These are phyloP conservation scores for Botrytis squamosa DNA, from an alignment of 2,329 filamentous ascomycete genomes.

Conservation along the genomic window DNA sequence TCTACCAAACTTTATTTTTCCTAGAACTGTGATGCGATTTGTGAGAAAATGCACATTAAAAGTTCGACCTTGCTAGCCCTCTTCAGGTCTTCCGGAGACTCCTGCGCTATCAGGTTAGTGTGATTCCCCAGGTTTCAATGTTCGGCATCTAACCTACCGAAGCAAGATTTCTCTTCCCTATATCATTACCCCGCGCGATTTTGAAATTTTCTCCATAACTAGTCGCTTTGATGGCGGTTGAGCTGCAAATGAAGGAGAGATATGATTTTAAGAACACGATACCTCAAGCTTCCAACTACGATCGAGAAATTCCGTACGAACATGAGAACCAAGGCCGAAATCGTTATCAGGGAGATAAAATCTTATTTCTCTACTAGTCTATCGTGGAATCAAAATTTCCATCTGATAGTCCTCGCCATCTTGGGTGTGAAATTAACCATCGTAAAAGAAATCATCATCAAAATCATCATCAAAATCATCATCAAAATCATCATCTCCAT, in stretches of 20 bases:
- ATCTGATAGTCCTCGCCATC: not conserved
- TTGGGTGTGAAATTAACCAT: not conserved
- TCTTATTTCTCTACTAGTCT: not conserved
- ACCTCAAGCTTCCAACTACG: no score
- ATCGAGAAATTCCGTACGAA: not conserved
- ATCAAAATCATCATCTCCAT: no score
- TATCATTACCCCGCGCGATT: no score
- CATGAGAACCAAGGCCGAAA: not conserved
- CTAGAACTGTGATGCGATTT: not conserved
- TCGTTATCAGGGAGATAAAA: rapidly evolving
- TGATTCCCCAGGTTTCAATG: not conserved
- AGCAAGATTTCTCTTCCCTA: not conserved
- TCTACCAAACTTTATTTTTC: not conserved
- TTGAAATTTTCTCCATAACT: no score
- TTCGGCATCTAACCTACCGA: not conserved
- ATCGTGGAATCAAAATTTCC: not conserved
- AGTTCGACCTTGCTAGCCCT: not conserved
- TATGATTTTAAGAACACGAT: no score
- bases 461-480: not conserved
- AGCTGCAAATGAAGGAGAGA: no score
- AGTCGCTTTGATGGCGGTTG: no score
- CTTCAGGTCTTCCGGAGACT: not conserved
- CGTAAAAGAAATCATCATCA: not conserved
- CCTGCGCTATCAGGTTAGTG: not conserved
- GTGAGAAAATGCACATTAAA: not conserved